Percentiles rank a stretch among this genome's conserved stretches.
These are phyloP conservation scores for Chondrus crispus DNA, from an alignment of 23 red algal genomes.

Conservation along the genomic window DNA sequence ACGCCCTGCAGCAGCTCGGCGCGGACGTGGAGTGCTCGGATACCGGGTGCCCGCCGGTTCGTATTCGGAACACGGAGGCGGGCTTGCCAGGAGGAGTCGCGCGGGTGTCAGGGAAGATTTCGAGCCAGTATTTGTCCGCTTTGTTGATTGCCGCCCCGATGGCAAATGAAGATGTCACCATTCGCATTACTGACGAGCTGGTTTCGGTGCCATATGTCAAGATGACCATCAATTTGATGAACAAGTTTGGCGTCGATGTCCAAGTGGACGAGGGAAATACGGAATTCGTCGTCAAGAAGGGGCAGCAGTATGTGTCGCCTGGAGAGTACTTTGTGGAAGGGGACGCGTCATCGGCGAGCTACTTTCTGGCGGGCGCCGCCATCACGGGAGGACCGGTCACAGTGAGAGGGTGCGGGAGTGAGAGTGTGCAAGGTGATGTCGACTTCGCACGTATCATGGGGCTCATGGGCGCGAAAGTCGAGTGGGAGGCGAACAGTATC, in stretches of 20 bases:
- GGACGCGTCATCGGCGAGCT: constrained; percentile 94
- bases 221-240: constrained; percentile 98
- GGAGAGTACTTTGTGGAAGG: constrained; percentile 89
- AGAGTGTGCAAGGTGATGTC: constrained; percentile 90
- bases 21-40: constrained; percentile 74
- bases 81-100: constrained; percentile 76
- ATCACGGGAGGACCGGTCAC: constrained; percentile 91
- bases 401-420: constrained; percentile 87
- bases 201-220: constrained; percentile 92
- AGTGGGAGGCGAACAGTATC: constrained; percentile 78
- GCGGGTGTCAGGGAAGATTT: constrained; percentile 87
- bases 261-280: constrained; percentile 50
- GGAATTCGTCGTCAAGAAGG: constrained; percentile 45
- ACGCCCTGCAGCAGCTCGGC: constrained; percentile 84
- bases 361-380: constrained; percentile 93
- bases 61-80: constrained; percentile 16
- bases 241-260: constrained; percentile 82
- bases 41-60: constrained; percentile 94
- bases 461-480: constrained; percentile 91
- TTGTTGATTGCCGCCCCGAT: constrained; percentile 94
- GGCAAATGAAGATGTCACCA: constrained; percentile 65
- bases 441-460: constrained; percentile 84
- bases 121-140: constrained; percentile 86
- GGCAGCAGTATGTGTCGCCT: constrained; percentile 78
- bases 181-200: constrained; percentile 80